Conservation (phyloP, 768 basidiomycete species). For the Lactifluus piperatus region DNA sequence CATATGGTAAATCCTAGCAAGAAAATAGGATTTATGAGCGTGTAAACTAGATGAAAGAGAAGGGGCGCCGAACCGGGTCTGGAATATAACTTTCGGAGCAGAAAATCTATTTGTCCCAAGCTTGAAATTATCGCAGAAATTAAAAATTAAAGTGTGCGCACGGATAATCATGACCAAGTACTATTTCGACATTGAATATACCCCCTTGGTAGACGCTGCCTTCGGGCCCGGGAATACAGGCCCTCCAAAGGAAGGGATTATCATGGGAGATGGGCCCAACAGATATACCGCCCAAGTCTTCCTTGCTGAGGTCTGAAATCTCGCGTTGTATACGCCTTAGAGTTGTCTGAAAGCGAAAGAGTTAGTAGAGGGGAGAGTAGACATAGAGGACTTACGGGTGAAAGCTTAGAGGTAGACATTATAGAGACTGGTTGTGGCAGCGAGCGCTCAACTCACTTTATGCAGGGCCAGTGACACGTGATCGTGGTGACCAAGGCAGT, state of each 20-base stretch:
- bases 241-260: slow-evolving; percentile 65
- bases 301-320: slow-evolving; percentile 71
- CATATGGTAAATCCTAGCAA: slow-evolving; percentile 78
- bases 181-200: slow-evolving; percentile 58
- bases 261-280: slow-evolving; percentile 55
- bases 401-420: slow-evolving; percentile 10
- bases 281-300: slow-evolving; percentile 67
- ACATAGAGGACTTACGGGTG: slow-evolving; percentile 11
- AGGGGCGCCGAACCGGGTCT: slow-evolving; percentile 46
- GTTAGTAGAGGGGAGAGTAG: not conserved
- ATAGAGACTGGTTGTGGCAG: too few species aligned
- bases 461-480: slow-evolving; percentile 6
- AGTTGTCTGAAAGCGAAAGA: slow-evolving; percentile 38
- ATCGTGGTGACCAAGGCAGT: slow-evolving; percentile 5
- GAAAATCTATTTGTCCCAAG: slow-evolving; percentile 48
- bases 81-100: slow-evolving; percentile 68
- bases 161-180: slow-evolving; percentile 72
- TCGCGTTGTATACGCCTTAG: slow-evolving; percentile 80
- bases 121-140: not conserved
- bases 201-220: slow-evolving; percentile 81
- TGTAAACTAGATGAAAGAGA: not conserved
- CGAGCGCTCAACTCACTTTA: too few species aligned
- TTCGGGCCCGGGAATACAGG: slow-evolving; percentile 71
- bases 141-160: slow-evolving; percentile 28
- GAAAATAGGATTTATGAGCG: not conserved